These are phyloP conservation scores for Wickerhamomyces pijperi DNA, from an alignment of 805 yeast species.

Conservation along the genomic window DNA sequence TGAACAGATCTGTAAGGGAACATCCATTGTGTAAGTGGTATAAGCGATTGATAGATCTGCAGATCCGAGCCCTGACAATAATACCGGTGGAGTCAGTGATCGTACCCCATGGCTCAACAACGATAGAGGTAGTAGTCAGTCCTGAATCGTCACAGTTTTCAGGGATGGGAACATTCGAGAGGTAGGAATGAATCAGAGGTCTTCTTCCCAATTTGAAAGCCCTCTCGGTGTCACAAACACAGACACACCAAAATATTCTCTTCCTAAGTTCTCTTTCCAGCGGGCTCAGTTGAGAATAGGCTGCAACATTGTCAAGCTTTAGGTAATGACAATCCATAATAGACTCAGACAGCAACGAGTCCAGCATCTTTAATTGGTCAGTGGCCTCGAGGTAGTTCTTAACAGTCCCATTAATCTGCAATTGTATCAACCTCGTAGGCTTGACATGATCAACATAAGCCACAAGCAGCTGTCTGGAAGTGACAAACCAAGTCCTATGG, in stretches of 20 bases:
- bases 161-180: not conserved
- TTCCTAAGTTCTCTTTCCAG: not conserved
- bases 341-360: not conserved
- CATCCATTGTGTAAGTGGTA: not conserved
- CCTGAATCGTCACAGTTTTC: not conserved
- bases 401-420: not conserved
- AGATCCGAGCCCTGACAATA: not conserved
- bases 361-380: not conserved
- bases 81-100: not conserved
- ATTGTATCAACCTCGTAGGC: slow-evolving; percentile 1
- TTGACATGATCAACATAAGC: no score
- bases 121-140: not conserved
- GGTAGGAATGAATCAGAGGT: not conserved
- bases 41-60: not conserved
- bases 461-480: slow-evolving; percentile 11
- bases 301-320: not conserved
- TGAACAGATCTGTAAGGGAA: not conserved
- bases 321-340: not conserved
- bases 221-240: not conserved
- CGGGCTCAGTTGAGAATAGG: not conserved
- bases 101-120: not conserved
- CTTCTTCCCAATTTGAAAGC: not conserved
- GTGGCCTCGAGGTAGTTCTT: not conserved
- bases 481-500: slow-evolving; percentile 8
- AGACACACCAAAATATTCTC: not conserved